Evolutionary conservation across 83 land plant species (phyloP).

Genomic region (Picea abies): DNA sequence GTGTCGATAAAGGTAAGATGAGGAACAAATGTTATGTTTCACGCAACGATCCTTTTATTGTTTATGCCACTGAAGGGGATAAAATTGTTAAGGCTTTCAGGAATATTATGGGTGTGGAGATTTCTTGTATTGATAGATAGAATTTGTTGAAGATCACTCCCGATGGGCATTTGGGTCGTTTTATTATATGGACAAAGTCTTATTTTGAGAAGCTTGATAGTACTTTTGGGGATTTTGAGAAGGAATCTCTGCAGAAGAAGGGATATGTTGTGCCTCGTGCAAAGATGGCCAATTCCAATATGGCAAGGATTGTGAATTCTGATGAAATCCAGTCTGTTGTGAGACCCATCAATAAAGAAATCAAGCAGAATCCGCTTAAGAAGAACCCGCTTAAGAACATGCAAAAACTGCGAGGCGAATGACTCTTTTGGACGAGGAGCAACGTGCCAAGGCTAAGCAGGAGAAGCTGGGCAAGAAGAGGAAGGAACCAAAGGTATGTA

Average conservation of each 20-base stretch:
- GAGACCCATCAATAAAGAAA: slow-evolving; percentile 66
- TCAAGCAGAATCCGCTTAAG: slow-evolving; percentile 71
- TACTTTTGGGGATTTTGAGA: slow-evolving; percentile 73
- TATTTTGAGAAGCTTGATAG: slow-evolving; percentile 93
- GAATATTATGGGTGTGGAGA: slow-evolving; percentile 90
- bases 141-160: slow-evolving; percentile 92
- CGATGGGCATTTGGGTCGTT: slow-evolving; percentile 88
- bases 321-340: slow-evolving; percentile 95
- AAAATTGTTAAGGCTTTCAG: slow-evolving; percentile 91
- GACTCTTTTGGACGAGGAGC: slow-evolving; percentile 82
- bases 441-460: slow-evolving; percentile 74
- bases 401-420: slow-evolving; percentile 91
- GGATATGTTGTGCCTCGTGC: slow-evolving; percentile 75
- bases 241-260: slow-evolving; percentile 81
- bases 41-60: slow-evolving; percentile 42
- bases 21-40: background rate
- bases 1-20: too few species aligned
- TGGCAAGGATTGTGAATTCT: slow-evolving; percentile 86
- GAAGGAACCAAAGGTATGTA: background rate
- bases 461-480: slow-evolving; percentile 90
- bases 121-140: slow-evolving; percentile 71
- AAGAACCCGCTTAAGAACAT: slow-evolving; percentile 94
- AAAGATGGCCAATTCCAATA: slow-evolving; percentile 84
- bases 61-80: slow-evolving; percentile 86
- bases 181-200: slow-evolving; percentile 90